Percentiles rank a stretch among this genome's conserved stretches.
Conservation (phyloP, 129 eudicot genomes). For the Gnaphalium uliginosum region DNA sequence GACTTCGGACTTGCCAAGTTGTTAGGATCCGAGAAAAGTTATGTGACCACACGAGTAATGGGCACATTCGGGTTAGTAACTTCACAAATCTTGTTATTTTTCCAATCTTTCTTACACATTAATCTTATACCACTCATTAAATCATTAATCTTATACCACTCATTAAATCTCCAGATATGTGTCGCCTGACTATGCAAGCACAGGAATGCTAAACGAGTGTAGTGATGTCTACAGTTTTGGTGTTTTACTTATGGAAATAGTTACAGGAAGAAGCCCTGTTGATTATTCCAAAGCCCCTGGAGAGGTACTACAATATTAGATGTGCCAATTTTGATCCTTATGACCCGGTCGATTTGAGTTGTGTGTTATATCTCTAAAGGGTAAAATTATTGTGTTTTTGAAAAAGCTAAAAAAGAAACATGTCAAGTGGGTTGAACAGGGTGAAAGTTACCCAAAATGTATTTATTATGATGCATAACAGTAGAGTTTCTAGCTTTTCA, state of each 20-base stretch:
- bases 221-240: conserved; percentile 96
- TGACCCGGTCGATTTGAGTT: not conserved
- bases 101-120: not conserved
- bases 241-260: conserved; percentile 85
- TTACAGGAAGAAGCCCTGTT: conserved; percentile 91
- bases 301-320: conserved; percentile 52
- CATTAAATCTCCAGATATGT: conserved; percentile 58
- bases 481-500: not conserved
- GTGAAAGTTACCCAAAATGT: not conserved
- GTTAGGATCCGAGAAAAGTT: conserved; percentile 82
- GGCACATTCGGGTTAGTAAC: conserved; percentile 87
- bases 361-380: not conserved
- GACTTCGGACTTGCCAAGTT: conserved; percentile 97
- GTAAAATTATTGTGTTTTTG: not conserved
- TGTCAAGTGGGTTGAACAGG: not conserved
- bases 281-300: conserved; percentile 95
- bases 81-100: not conserved
- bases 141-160: not conserved
- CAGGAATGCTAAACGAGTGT: conserved; percentile 87
- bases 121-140: not conserved
- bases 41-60: conserved; percentile 91
- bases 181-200: conserved; percentile 94
- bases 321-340: not conserved
- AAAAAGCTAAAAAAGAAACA: not conserved
- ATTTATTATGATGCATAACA: not conserved